Conservation (phyloP, 352 stramenopile species). For the Pythium brachiatum region DNA sequence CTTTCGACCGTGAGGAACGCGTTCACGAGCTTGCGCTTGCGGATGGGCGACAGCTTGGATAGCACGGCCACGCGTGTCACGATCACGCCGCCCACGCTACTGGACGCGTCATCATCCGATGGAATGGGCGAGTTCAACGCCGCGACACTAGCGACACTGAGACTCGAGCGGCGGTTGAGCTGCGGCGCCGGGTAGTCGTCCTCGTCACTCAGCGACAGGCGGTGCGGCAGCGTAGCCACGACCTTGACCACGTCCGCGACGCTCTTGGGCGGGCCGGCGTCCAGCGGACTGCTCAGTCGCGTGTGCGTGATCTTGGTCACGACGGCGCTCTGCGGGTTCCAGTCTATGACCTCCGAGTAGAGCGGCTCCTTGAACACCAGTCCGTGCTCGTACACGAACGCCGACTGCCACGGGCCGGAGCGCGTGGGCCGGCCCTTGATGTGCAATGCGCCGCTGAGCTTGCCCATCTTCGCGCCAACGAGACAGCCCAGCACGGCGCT, state of each 20-base stretch:
- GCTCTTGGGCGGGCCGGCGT: slow-evolving; percentile 8
- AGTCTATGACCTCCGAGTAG: slow-evolving; percentile 70
- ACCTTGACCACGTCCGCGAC: slow-evolving; percentile 19
- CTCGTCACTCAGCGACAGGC: slow-evolving; percentile 19
- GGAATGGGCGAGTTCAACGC: background rate
- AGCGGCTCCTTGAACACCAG: slow-evolving; percentile 65
- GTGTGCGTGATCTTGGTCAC: slow-evolving; percentile 20
- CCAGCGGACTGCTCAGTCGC: slow-evolving; percentile 8
- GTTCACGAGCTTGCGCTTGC: slow-evolving; percentile 31
- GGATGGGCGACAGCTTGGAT: slow-evolving; percentile 21
- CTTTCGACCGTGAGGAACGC: slow-evolving; percentile 26
- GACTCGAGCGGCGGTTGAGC: slow-evolving; percentile 9
- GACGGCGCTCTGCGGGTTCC: slow-evolving; percentile 36
- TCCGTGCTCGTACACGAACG: slow-evolving; percentile 74
- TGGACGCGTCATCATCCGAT: background rate
- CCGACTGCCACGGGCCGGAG: slow-evolving; percentile 50
- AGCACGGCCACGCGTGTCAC: slow-evolving; percentile 21
- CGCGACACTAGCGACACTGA: background rate
- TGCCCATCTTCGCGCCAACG: slow-evolving; percentile 64
- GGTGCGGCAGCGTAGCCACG: slow-evolving; percentile 15
- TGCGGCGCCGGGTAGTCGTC: background rate
- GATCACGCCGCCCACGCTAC: background rate
- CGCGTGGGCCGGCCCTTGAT: slow-evolving; percentile 57
- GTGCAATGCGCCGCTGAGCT: slow-evolving; percentile 63
- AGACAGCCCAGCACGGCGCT: slow-evolving; percentile 70